Percentiles rank a stretch among this genome's conserved stretches.
phyloP scores from a whole-genome alignment of 83 land plant genomes.

The Diphasiastrum complanatum region DNA sequence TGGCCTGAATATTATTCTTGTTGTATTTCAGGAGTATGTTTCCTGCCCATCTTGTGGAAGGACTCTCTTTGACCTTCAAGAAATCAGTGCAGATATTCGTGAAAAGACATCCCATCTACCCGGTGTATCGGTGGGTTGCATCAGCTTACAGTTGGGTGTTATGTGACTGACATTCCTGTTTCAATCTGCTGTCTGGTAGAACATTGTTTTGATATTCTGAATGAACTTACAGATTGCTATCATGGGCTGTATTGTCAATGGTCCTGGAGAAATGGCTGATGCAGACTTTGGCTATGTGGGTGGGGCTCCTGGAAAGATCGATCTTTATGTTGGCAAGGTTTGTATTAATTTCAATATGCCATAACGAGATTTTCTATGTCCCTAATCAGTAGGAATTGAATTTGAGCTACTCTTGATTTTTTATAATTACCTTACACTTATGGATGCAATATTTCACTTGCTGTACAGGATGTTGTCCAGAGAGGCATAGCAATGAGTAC shows the following conservation, averaged over 20 bases:
- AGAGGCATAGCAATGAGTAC: constrained; percentile 82
- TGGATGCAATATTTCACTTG: not conserved
- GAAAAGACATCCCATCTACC: constrained; percentile 94
- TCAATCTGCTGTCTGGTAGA: not conserved
- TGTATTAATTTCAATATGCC: not conserved
- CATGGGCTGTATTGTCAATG: constrained; percentile 99
- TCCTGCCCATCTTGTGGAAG: constrained; percentile 99
- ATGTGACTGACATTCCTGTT: not conserved
- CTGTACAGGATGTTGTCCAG: constrained; percentile 69
- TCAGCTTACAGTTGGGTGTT: not conserved
- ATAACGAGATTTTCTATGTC: not conserved
- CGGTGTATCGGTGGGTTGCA: constrained; percentile 79
- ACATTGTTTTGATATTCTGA: not conserved
- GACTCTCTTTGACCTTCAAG: constrained; percentile 96
- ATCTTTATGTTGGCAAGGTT: constrained; percentile 98
- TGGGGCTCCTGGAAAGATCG: constrained; percentile 96
- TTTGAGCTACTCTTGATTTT: not conserved
- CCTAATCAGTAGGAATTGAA: not conserved
- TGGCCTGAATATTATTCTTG: not conserved
- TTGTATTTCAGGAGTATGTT: constrained; percentile 73
- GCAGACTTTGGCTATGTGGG: constrained; percentile 98
- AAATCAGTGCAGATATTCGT: constrained; percentile 87
- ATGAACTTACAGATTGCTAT: constrained; percentile 71
- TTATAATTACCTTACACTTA: not conserved
- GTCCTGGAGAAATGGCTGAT: constrained; percentile 99